A percentile compares a stretch with the other conserved stretches of the same genome.
These are phyloP conservation scores for Talaromyces trachyspermus DNA, from an alignment of 495 filamentous ascomycete species.

Conservation along the genomic window DNA sequence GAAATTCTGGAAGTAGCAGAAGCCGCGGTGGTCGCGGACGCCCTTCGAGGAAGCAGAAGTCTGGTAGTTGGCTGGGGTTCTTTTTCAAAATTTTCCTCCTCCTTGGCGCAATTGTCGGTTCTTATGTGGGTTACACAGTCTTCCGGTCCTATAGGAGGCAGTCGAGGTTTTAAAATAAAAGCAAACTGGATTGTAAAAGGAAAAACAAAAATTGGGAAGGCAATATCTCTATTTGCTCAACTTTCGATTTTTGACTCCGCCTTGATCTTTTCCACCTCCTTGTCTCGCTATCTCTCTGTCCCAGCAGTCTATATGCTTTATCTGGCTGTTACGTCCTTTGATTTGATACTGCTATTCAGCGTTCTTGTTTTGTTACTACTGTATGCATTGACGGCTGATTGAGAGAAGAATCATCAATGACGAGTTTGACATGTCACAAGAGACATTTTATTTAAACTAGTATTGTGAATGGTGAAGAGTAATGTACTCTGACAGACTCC, in stretches of 20 bases:
- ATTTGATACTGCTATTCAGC: conserved; percentile 10
- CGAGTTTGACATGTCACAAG: not conserved
- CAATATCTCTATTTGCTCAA: too few species aligned
- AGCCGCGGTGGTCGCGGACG: conserved; percentile 30
- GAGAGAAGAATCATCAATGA: not conserved
- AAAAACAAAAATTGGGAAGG: too few species aligned
- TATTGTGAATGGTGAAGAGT: too few species aligned
- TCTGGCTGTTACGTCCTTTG: not conserved
- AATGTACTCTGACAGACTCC: too few species aligned
- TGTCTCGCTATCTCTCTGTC: not conserved
- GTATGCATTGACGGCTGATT: conserved; percentile 4
- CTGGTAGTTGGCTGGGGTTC: conserved; percentile 87
- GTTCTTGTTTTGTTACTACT: not conserved
- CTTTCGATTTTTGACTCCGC: too few species aligned
- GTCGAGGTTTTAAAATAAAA: conserved; percentile 61
- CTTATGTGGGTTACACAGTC: conserved; percentile 76
- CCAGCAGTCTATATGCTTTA: not conserved
- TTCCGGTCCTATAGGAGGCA: conserved; percentile 67
- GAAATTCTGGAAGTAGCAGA: conserved; percentile 28
- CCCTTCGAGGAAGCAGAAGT: conserved; percentile 25
- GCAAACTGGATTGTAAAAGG: too few species aligned
- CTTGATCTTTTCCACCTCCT: not conserved
- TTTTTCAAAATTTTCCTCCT: conserved; percentile 79
- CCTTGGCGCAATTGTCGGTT: conserved; percentile 57
- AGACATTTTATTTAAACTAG: not conserved